phyloP scores from a whole-genome alignment of 768 basidiomycete genomes.

The Agaricus sinodeliciosus region DNA sequence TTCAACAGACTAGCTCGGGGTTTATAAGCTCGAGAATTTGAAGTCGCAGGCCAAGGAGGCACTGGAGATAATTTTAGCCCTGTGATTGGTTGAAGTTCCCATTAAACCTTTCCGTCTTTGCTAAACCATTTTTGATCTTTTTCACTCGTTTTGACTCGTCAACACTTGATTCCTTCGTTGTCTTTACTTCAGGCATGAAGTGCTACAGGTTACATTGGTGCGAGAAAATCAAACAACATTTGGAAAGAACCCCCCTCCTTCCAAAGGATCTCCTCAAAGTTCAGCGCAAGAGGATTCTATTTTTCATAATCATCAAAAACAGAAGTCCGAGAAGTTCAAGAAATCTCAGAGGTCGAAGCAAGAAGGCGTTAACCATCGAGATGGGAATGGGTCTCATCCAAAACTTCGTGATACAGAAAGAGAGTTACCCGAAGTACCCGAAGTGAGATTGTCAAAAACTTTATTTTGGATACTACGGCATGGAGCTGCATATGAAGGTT shows the following conservation, averaged over 20 bases:
- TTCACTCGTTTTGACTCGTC: no score
- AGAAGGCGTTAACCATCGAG: neutral
- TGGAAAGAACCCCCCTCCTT: neutral
- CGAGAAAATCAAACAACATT: neutral
- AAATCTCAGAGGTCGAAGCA: neutral
- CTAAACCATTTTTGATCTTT: no score
- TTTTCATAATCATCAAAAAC: neutral
- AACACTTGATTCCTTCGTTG: neutral
- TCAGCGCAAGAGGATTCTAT: neutral
- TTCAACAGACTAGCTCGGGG: no score
- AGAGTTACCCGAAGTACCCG: conserved; percentile 64
- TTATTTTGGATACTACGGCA: conserved; percentile 88
- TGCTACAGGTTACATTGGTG: neutral
- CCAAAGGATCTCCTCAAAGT: neutral
- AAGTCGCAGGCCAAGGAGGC: no score
- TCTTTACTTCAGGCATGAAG: neutral
- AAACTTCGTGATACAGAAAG: conserved; percentile 54
- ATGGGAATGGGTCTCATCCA: neutral
- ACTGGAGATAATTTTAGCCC: no score
- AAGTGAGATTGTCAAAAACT: conserved; percentile 75
- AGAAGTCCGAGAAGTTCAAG: neutral
- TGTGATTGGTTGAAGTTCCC: no score
- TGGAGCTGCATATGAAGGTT: conserved; percentile 69
- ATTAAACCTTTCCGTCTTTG: no score
- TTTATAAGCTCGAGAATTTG: no score